Conservation (phyloP, 2,329 filamentous ascomycete species). For the Ilyonectria mors-panacis region DNA sequence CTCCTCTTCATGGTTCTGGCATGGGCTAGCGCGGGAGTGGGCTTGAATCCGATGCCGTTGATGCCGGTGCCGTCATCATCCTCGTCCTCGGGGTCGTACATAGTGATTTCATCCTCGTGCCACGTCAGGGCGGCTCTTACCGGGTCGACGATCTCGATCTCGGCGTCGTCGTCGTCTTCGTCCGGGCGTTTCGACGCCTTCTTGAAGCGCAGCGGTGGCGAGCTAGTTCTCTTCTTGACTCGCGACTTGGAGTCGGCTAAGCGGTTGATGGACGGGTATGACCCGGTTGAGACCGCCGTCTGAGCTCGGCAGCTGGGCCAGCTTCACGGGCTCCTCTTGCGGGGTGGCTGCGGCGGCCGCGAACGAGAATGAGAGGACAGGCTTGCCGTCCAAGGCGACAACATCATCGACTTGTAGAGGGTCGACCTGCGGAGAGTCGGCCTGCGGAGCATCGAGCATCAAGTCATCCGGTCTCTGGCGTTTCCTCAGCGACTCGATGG, state of each 20-base stretch:
- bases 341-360: conserved; percentile 10
- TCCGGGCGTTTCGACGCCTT: conserved; percentile 37
- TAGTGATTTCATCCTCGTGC: conserved; percentile 78
- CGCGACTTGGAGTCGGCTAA: conserved; percentile 58
- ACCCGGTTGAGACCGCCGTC: conserved; percentile 47
- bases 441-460: conserved; percentile 48
- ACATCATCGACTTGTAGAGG: conserved; percentile 27
- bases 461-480: conserved; percentile 54
- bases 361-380: conserved; percentile 19
- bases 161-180: conserved; percentile 51
- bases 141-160: conserved; percentile 63
- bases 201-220: conserved; percentile 56
- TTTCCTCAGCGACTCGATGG: conserved; percentile 54
- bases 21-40: conserved; percentile 73
- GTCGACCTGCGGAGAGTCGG: conserved; percentile 37
- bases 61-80: conserved; percentile 78
- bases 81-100: conserved; percentile 75
- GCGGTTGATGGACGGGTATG: conserved; percentile 58
- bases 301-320: conserved; percentile 30
- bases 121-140: conserved; percentile 74
- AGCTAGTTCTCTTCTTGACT: conserved; percentile 53
- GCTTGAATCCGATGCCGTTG: conserved; percentile 78
- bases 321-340: conserved; percentile 20
- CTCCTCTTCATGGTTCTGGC: conserved; percentile 69
- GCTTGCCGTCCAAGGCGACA: conserved; percentile 28